phyloP scores from a whole-genome alignment of 2,329 filamentous ascomycete species.

The Verticillium nubilum region DNA sequence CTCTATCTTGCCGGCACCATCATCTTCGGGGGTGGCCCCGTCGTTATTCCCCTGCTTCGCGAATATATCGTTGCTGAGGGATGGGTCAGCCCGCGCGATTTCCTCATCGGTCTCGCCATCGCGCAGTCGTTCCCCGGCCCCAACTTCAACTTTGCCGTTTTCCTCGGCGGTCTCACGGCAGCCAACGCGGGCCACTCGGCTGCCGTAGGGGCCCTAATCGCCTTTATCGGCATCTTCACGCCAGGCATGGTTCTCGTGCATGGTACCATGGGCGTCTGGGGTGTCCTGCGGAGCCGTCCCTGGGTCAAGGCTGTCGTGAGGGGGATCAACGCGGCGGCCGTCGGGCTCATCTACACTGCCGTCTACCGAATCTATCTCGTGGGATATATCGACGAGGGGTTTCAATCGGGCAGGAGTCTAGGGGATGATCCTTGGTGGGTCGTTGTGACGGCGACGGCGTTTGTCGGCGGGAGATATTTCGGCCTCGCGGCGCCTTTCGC shows the following conservation, averaged over 20 bases:
- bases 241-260: constrained; percentile 44
- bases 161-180: constrained; percentile 46
- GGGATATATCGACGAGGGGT: constrained; percentile 48
- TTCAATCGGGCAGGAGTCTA: constrained; percentile 43
- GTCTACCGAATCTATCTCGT: constrained; percentile 60
- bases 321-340: constrained; percentile 54
- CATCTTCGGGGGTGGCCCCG: constrained; percentile 59
- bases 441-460: constrained; percentile 42
- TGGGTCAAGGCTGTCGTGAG: constrained; percentile 44
- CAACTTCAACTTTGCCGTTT: constrained; percentile 46
- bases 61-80: constrained; percentile 60
- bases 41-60: constrained; percentile 58
- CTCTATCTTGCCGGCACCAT: constrained; percentile 69
- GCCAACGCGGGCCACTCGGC: constrained; percentile 28
- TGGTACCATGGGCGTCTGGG: constrained; percentile 52
- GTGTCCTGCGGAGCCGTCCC: constrained; percentile 35
- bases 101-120: constrained; percentile 66
- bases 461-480: background rate
- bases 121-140: constrained; percentile 60
- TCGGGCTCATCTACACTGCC: constrained; percentile 58
- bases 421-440: constrained; percentile 59
- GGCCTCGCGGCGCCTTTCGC: background rate
- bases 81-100: constrained; percentile 67
- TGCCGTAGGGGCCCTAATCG: constrained; percentile 43
- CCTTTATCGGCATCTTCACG: constrained; percentile 45